Base-by-base conservation (phyloP, 192 early-diverging fungal genomes). In the Linnemannia schmuckeri region DNA sequence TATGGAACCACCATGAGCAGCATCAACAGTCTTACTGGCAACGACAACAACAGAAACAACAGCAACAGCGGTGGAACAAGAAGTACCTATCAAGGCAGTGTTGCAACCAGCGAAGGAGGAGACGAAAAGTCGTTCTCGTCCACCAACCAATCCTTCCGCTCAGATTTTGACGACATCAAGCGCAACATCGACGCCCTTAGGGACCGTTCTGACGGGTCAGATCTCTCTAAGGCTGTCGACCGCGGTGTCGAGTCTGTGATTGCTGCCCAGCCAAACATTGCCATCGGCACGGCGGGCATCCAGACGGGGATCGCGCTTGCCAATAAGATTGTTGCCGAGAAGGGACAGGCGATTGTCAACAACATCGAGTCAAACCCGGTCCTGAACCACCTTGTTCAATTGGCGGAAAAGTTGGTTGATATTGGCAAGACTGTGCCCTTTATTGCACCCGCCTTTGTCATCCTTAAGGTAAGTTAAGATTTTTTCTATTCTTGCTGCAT, bases 391-490 rank as follows among this genome's bases (percentile, higher is more conserved):
- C 81, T 86, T 24, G 68, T 89, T 10, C 88, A 89, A 38, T 30
- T 89, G 22, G 88, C 88, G 2, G 88, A 90, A 40, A 90, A 88
- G 46, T 70, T 90, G 3, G 89, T 87, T 4, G 89, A 90, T 52
- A 54, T 90, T 57, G 89, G 89, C 80, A 88, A 88, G 73, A 41
- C 82, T 1, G 79, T 91, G 4, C 92, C 92, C 2, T 93, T 91
- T 55, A 85, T 93, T 44, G 87, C 90, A 0, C 92, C 92, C 4
- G 89, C 91, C 47, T 93, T 91, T 83, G 77, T 83, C 27, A 85
- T 93, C 24, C 72, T 93, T 13, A 89, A 90, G 80, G 82, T 93
- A 83, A 52, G 33, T 66, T 6, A 3, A 12, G 2, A 9, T 33
- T 33, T 33, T n/a, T 15, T 33, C 33, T 27, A 8, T 4, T 24